Evolutionary conservation across 768 basidiomycete species (phyloP).

Genomic region (Pleurotus cornucopiae): DNA sequence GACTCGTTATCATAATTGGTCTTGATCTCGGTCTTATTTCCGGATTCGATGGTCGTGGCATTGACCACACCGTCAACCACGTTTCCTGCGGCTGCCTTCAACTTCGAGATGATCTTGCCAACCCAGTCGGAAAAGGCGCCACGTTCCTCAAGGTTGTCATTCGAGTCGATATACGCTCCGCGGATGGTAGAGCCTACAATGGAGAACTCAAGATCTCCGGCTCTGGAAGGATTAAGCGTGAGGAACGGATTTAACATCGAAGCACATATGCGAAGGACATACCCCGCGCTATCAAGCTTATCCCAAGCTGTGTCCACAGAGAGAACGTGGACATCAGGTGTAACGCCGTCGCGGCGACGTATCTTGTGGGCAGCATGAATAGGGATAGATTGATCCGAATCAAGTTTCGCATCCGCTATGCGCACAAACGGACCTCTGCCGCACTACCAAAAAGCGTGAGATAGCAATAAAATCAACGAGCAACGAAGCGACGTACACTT

Average conservation of each 20-base stretch:
- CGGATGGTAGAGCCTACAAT: background rate
- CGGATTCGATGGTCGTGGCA: background rate
- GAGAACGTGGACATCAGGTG: conserved; percentile 27
- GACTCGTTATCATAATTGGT: background rate
- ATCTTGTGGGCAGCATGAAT: conserved; percentile 16
- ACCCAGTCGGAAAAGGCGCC: conserved; percentile 1
- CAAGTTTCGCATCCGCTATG: conserved; percentile 27
- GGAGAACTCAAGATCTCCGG: background rate
- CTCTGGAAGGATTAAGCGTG: background rate
- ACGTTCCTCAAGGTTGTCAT: background rate
- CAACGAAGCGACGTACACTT: background rate
- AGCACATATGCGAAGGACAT: background rate
- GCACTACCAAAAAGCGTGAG: conserved; percentile 4
- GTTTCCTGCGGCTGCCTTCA: conserved; percentile 1
- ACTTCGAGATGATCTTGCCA: background rate
- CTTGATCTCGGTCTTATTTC: conserved; percentile 6
- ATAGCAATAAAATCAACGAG: background rate
- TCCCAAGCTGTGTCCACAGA: conserved; percentile 21
- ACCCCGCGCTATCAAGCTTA: background rate
- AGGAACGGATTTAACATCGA: background rate
- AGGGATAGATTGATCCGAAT: conserved; percentile 33
- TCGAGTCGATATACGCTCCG: background rate
- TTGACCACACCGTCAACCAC: background rate
- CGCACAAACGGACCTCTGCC: conserved; percentile 19
- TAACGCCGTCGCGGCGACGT: conserved; percentile 19